Conservation (phyloP, 2,329 filamentous ascomycete genomes). For the Sporothrix inflata region DNA sequence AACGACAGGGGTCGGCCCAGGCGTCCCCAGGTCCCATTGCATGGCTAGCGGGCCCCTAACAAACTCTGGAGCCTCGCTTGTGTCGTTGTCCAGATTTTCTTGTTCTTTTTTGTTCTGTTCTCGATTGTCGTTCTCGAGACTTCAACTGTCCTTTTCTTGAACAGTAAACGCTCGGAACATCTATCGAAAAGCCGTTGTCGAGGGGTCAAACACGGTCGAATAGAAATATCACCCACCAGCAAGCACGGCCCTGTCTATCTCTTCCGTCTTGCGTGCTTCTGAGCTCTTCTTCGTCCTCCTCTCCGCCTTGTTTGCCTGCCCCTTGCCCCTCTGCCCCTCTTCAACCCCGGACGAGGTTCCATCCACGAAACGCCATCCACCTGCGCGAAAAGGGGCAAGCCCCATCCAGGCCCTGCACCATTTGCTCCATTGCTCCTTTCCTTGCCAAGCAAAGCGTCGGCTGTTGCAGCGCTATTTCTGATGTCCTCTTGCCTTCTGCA, state of each 20-base stretch:
- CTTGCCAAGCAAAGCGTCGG: neutral
- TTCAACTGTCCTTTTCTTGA: neutral
- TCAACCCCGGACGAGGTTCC: neutral
- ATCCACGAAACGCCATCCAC: conserved; percentile 1
- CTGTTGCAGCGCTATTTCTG: neutral
- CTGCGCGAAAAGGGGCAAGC: neutral
- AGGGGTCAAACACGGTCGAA: neutral
- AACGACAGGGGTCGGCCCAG: neutral
- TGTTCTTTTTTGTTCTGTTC: neutral
- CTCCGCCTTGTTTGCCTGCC: too few species aligned
- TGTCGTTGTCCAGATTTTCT: neutral
- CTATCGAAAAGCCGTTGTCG: neutral
- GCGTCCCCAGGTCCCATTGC: conserved; percentile 5
- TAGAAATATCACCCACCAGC: neutral
- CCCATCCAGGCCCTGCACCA: neutral
- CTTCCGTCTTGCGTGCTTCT: neutral
- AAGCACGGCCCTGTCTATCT: neutral
- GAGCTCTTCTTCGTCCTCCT: too few species aligned
- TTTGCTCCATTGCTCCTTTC: neutral
- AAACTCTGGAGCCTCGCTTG: neutral
- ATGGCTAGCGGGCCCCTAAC: neutral
- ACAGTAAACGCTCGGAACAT: neutral
- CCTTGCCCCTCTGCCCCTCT: conserved; percentile 14
- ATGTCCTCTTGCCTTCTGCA: neutral
- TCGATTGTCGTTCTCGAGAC: neutral